Percentiles rank a stretch among this genome's conserved stretches.
These are phyloP conservation scores for Coemansia sp. DNA, from an alignment of 192 early-diverging fungal genomes.

Conservation along the genomic window DNA sequence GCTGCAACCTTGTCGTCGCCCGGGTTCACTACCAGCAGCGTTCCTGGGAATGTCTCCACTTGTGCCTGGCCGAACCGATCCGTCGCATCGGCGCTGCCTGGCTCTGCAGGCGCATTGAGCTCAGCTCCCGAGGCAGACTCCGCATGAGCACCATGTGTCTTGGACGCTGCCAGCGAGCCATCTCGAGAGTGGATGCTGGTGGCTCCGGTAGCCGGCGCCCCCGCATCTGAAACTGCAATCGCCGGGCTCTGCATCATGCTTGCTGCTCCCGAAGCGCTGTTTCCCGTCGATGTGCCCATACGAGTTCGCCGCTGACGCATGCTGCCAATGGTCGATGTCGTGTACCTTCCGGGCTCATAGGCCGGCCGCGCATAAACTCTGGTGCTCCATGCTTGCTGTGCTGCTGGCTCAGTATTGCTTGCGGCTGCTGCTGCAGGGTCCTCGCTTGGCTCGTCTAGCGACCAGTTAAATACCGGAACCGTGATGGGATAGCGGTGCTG, in stretches of 20 bases:
- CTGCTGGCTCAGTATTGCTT: constrained; percentile 1
- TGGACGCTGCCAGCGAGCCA: background rate
- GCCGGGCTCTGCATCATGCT: constrained; percentile 3
- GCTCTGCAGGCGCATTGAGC: too few relatives aligned
- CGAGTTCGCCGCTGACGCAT: constrained; percentile 19
- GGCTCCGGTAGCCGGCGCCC: background rate
- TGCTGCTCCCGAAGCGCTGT: background rate
- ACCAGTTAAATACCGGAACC: constrained; percentile 24
- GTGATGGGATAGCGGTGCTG: constrained; percentile 18
- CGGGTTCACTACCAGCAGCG: constrained; percentile 42
- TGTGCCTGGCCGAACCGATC: constrained; percentile 30
- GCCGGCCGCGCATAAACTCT: constrained; percentile 3
- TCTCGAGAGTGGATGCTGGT: too few relatives aligned
- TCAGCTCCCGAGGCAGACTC: too few relatives aligned
- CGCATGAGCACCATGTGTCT: background rate
- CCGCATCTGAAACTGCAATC: constrained; percentile 8
- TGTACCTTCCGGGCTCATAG: constrained; percentile 14
- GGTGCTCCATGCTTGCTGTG: constrained; percentile 1
- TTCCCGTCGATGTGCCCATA: constrained; percentile 23
- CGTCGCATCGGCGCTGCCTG: background rate
- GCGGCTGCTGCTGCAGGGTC: background rate
- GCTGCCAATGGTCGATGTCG: constrained; percentile 6
- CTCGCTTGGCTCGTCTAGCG: constrained; percentile 5
- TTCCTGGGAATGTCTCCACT: constrained; percentile 39
- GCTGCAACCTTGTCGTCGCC: constrained; percentile 24